Base-by-base conservation (phyloP, 2,329 filamentous ascomycete species). In the Diaporthe amygdali region DNA sequence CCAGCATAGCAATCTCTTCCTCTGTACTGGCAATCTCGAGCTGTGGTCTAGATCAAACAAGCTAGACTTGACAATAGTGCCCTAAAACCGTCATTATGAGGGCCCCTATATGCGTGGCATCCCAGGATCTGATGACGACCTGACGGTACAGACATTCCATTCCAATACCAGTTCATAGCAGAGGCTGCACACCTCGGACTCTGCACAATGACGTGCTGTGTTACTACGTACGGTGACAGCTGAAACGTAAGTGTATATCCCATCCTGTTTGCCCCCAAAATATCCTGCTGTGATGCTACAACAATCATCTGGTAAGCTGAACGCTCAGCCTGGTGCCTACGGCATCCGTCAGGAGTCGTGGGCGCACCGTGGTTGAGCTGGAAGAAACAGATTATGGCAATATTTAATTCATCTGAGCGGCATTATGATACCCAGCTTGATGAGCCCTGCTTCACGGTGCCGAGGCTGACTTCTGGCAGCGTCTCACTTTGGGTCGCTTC, bases 71-170 rank as follows among this genome's bases (percentile, higher is more conserved):
- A 75, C 77, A 78, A 20, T 49, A 17, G 81, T 80, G 47, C 85
- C 87, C 87, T 86, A 91, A 91, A 90, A 91, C 89, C 89, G 90
- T 91, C 82, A 85, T 89, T 88, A 89, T 87, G 89, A 91, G 89
- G 87, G 88, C 88, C 88, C 87, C 87, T 86, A 61, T 81, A 77
- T 79, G 87, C 80, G 87, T 82, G 88, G 88, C 87, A 84, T 78
- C 88, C 72, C 89, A 90, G 90, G 89, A 90, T 88, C 85, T 87
- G 89, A 77, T 89, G 89, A 90, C 90, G 88, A 91, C 89, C 89
- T 90, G 86, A 89, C 77, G 74, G 68, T 67, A 69, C 66, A 63
- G 52, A 64, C 41, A 46, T 69, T 52, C 44, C 71, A 52, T 32
- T 49, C 30, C 22, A 22, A 47, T 46, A 12, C 9, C 20, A 44